phyloP scores from a whole-genome alignment of 257 asterid genomes.

The Galeopsis tetrahit region DNA sequence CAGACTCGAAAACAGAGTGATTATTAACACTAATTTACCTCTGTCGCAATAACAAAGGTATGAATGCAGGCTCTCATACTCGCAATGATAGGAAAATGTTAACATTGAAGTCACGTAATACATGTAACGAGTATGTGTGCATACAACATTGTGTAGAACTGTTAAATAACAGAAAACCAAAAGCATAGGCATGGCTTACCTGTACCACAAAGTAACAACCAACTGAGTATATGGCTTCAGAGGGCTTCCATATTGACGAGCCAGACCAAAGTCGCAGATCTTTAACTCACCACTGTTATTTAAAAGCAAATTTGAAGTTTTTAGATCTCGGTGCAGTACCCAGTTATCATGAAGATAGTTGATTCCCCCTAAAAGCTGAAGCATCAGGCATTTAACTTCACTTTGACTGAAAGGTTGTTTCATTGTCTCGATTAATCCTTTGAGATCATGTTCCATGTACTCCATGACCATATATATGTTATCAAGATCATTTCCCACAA shows the following conservation, averaged over 20 bases:
- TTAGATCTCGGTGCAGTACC: conserved; percentile 90
- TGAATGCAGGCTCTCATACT: not conserved
- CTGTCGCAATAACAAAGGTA: not conserved
- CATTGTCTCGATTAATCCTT: conserved; percentile 80
- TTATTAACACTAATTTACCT: not conserved
- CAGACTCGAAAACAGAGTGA: conserved; percentile 5
- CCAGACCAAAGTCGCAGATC: conserved; percentile 91
- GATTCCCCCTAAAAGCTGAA: conserved; percentile 78
- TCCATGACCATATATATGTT: conserved; percentile 92
- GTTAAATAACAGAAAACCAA: not conserved
- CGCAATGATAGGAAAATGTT: not conserved
- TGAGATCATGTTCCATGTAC: conserved; percentile 95
- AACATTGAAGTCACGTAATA: not conserved
- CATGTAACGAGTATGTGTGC: not conserved
- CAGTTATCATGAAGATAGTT: conserved; percentile 87
- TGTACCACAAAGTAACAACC: conserved; percentile 97
- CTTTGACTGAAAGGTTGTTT: conserved; percentile 78
- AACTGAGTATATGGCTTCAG: conserved; percentile 78
- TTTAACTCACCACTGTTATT: conserved; percentile 81
- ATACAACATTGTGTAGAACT: not conserved
- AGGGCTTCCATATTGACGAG: conserved; percentile 93
- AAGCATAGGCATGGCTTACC: conserved; percentile 47
- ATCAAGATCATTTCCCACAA: conserved; percentile 74
- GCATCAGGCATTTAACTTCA: conserved; percentile 91
- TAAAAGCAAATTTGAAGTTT: conserved; percentile 81